These are phyloP conservation scores for Diplotaxis tenuifolia DNA, from an alignment of 345 rosid genomes.

Conservation along the genomic window DNA sequence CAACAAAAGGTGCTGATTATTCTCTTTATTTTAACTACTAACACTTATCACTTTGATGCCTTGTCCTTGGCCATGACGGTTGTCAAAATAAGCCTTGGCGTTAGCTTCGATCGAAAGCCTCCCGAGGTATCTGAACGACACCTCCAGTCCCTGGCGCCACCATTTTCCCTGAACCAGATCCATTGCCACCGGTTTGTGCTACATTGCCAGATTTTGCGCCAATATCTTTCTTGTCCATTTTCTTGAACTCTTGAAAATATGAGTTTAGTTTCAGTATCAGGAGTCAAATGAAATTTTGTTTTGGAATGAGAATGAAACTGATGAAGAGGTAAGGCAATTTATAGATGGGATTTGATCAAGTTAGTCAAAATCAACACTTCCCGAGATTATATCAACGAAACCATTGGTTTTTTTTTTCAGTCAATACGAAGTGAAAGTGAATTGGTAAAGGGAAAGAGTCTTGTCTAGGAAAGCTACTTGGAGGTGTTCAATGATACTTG, in stretches of 20 bases:
- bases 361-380: conserved; percentile 1
- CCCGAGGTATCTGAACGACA: background rate
- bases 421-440: background rate
- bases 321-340: background rate
- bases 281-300: background rate
- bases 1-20: background rate
- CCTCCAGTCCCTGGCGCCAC: conserved; percentile 22
- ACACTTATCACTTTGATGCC: background rate
- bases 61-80: conserved; percentile 15
- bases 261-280: background rate
- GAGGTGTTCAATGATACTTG: background rate
- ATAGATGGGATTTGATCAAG: conserved; percentile 23
- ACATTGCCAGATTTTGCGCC: conserved; percentile 1
- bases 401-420: background rate
- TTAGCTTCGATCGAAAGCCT: conserved; percentile 13
- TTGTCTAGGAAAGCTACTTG: conserved; percentile 21
- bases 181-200: background rate
- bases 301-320: background rate
- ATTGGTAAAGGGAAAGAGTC: too few species aligned
- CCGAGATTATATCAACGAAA: background rate
- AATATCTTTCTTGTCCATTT: conserved; percentile 15
- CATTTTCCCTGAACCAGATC: conserved; percentile 11
- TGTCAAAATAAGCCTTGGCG: conserved; percentile 19
- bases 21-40: background rate
- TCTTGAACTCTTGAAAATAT: too few species aligned